Conservation (phyloP, 495 filamentous ascomycete species). For the Penicillium soppii region DNA sequence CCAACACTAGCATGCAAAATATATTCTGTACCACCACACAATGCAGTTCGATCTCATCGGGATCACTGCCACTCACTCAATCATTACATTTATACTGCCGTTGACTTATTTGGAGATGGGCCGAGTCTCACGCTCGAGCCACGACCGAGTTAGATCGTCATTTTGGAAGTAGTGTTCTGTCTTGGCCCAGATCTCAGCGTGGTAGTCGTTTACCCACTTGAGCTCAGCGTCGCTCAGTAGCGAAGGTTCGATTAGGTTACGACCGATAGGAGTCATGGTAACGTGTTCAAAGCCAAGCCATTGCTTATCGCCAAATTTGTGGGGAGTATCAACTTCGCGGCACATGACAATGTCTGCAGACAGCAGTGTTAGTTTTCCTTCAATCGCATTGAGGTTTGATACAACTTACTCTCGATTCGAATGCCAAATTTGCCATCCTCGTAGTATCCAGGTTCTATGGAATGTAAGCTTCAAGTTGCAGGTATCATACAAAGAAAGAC, state of each 20-base stretch:
- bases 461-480: constrained; percentile 11
- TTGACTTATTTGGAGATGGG: constrained; percentile 39
- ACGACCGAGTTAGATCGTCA: constrained; percentile 66
- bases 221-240: constrained; percentile 76
- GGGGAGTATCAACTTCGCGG: constrained; percentile 77
- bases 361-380: constrained; percentile 13
- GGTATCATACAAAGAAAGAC: constrained; percentile 1
- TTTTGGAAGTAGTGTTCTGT: constrained; percentile 77
- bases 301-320: constrained; percentile 89
- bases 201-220: constrained; percentile 85
- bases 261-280: constrained; percentile 93
- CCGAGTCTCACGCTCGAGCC: constrained; percentile 84
- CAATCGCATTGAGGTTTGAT: not conserved
- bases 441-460: constrained; percentile 91
- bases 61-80: too few relatives aligned
- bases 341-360: constrained; percentile 74
- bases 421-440: constrained; percentile 98
- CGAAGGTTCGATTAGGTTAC: constrained; percentile 76
- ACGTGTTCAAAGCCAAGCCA: constrained; percentile 96
- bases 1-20: too few relatives aligned
- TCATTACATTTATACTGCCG: not conserved
- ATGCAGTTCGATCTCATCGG: not conserved
- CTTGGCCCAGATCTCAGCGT: constrained; percentile 77
- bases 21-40: not conserved
- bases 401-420: constrained; percentile 79